These are phyloP conservation scores for Globisporangium paddicum DNA, from an alignment of 352 stramenopile species.

Conservation along the genomic window DNA sequence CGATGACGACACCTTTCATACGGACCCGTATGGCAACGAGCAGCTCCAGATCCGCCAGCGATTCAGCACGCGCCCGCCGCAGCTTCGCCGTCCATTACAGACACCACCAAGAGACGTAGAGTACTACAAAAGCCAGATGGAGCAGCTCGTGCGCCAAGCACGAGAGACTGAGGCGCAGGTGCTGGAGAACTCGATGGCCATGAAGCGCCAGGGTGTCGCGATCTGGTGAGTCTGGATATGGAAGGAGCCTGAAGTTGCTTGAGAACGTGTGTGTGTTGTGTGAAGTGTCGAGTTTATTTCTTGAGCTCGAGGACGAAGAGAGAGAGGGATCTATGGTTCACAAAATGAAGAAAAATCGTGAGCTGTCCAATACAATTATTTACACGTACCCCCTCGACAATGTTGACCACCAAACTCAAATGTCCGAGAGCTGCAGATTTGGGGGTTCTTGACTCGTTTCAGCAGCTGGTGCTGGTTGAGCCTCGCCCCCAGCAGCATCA, in stretches of 20 bases:
- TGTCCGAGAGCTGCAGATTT: not conserved
- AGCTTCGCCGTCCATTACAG: constrained; percentile 4
- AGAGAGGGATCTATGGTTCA: not conserved
- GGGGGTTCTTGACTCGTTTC: not conserved
- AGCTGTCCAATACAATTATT: too few relatives aligned
- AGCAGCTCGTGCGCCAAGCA: constrained; percentile 62
- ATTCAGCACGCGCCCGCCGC: constrained; percentile 5
- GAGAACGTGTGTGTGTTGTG: not conserved
- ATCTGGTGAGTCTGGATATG: constrained; percentile 12
- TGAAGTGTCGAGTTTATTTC: not conserved
- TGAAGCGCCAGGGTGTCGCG: constrained; percentile 41
- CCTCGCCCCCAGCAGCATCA: not conserved
- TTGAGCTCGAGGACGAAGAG: not conserved
- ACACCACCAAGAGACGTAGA: constrained; percentile 17
- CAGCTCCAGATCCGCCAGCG: constrained; percentile 1
- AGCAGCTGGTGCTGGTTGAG: not conserved
- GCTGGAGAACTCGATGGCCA: constrained; percentile 50
- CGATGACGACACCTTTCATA: constrained; percentile 14
- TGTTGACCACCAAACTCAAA: not conserved
- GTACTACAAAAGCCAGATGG: constrained; percentile 62
- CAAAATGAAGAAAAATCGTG: not conserved
- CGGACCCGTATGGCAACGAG: constrained; percentile 1
- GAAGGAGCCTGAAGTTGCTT: not conserved
- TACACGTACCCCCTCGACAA: not conserved
- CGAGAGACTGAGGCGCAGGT: constrained; percentile 65